A percentile compares a stretch with the other conserved stretches of the same genome.
These are phyloP conservation scores for Alloteropsis angusta DNA, from an alignment of 202 grass and related monocot species.

Conservation along the genomic window DNA sequence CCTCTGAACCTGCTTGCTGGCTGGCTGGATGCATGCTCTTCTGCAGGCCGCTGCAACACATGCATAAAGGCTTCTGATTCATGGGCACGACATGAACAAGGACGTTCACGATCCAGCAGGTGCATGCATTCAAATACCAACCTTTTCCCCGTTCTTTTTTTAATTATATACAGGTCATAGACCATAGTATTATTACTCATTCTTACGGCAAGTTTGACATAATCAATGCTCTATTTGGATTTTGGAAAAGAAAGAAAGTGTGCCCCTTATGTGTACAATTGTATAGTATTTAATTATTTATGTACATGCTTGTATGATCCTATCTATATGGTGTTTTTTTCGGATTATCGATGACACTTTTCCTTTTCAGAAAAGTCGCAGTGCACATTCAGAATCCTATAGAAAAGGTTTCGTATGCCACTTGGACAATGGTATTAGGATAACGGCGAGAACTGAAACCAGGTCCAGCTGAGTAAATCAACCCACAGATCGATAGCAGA, in stretches of 20 bases:
- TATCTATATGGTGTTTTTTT: too few species aligned
- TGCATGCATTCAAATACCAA: background rate
- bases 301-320: too few species aligned
- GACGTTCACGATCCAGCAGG: background rate
- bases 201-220: too few species aligned
- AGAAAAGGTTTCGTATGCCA: background rate
- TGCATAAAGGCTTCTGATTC: background rate
- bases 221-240: too few species aligned
- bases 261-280: too few species aligned
- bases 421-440: background rate
- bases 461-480: background rate
- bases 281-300: too few species aligned
- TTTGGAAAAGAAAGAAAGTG: too few species aligned
- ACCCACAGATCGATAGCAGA: background rate
- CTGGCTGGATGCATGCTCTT: background rate
- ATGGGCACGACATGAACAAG: background rate
- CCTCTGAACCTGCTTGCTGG: background rate
- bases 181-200: too few species aligned
- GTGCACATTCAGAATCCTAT: background rate
- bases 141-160: background rate
- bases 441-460: background rate
- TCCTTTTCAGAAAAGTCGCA: background rate
- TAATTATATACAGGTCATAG: too few species aligned
- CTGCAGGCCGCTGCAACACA: background rate
- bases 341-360: background rate